Conservation (phyloP, 1,284 basidiomycete species). For the Somion occarium region DNA sequence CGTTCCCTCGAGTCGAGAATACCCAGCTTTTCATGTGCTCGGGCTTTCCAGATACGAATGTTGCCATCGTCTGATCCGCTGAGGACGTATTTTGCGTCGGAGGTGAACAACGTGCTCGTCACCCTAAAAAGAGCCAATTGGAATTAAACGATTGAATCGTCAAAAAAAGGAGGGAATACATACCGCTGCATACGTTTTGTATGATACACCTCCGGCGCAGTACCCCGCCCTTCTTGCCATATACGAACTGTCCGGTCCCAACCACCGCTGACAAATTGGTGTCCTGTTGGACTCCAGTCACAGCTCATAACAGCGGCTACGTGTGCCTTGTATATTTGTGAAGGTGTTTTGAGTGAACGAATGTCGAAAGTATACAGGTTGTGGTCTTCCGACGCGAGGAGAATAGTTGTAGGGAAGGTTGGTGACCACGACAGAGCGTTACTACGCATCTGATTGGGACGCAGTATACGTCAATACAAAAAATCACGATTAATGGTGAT, state of each 20-base stretch:
- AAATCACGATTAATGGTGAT: background rate
- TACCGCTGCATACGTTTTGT: constrained; percentile 98
- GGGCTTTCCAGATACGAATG: constrained; percentile 94
- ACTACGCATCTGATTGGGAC: constrained; percentile 73
- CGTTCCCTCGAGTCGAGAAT: constrained; percentile 90
- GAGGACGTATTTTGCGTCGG: constrained; percentile 90
- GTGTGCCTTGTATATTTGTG: constrained; percentile 96
- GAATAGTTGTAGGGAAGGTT: constrained; percentile 86
- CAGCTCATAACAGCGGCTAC: constrained; percentile 94
- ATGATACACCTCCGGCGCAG: constrained; percentile 90
- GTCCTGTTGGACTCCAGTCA: constrained; percentile 94
- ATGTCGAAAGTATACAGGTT: constrained; percentile 99
- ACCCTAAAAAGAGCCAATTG: constrained; percentile 44
- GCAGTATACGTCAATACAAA: background rate
- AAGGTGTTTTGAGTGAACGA: constrained; percentile 77
- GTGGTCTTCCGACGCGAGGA: constrained; percentile 96
- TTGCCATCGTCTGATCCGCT: constrained; percentile 97
- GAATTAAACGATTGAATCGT: background rate
- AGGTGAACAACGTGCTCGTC: constrained; percentile 75
- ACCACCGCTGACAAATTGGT: constrained; percentile 92
- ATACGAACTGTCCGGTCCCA: constrained; percentile 95
- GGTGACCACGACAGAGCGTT: constrained; percentile 96
- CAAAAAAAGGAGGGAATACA: constrained; percentile 9
- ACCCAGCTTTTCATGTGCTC: constrained; percentile 90
- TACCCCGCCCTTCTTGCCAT: constrained; percentile 88